phyloP scores from a whole-genome alignment of 768 basidiomycete species.

The Agrocybe praecox region DNA sequence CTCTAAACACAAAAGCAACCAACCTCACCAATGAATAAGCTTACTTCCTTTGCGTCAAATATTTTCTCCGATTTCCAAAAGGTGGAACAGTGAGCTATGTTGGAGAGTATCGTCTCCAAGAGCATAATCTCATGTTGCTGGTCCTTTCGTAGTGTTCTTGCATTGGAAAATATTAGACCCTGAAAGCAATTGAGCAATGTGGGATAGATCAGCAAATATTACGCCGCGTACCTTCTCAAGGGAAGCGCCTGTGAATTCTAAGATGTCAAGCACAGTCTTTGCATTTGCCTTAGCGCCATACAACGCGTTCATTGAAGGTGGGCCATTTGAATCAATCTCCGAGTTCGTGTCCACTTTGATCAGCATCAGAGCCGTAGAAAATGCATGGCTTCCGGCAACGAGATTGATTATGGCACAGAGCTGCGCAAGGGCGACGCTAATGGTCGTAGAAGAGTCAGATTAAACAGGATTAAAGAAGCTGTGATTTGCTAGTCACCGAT shows the following conservation, averaged over 20 bases:
- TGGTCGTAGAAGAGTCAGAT: neutral
- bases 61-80: neutral
- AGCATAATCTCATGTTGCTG: neutral
- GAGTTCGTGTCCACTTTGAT: neutral
- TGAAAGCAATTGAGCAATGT: neutral
- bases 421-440: neutral
- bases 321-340: neutral
- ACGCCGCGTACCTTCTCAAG: neutral
- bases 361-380: neutral
- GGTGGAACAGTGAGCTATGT: neutral
- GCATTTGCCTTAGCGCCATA: neutral
- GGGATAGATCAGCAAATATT: neutral
- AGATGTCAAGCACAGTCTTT: neutral
- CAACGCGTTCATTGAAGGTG: neutral
- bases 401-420: neutral
- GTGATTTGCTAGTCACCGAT: neutral
- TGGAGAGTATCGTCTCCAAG: neutral
- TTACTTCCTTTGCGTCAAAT: neutral
- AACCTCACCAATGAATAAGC: neutral
- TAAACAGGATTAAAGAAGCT: neutral
- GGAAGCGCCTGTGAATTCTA: neutral
- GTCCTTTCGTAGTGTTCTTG: too few relatives aligned
- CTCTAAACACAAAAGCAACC: neutral
- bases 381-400: neutral
- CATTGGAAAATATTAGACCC: too few relatives aligned